phyloP scores from a whole-genome alignment of 192 early-diverging fungal genomes.

The Coemansia sp. region DNA sequence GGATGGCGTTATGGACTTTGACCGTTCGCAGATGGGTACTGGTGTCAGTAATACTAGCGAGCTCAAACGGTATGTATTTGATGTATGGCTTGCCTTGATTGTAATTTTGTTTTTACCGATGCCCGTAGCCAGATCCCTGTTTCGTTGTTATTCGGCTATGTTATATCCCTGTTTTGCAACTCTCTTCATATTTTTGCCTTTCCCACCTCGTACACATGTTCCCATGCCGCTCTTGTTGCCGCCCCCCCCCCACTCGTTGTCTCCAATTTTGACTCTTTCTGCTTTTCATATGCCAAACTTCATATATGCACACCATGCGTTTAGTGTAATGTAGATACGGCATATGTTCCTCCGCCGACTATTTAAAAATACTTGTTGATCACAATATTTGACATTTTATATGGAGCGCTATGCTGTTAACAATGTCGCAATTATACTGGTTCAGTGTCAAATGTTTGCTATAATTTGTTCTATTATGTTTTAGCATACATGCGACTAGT shows the following conservation, averaged over 20 bases:
- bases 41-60: conserved; percentile 56
- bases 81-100: not conserved
- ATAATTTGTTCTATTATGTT: too few species aligned
- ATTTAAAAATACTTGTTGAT: not conserved
- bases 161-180: not conserved
- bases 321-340: not conserved
- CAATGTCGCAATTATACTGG: too few species aligned
- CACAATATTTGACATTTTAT: not conserved
- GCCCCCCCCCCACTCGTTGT: too few species aligned
- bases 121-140: not conserved
- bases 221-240: too few species aligned
- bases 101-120: not conserved
- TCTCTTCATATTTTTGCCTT: not conserved
- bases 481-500: too few species aligned
- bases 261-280: not conserved
- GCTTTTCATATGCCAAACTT: not conserved
- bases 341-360: not conserved
- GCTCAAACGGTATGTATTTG: conserved; percentile 54
- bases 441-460: too few species aligned
- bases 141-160: not conserved
- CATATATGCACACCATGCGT: conserved; percentile 5
- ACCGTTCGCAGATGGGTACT: conserved; percentile 60
- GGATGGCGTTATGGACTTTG: conserved; percentile 56
- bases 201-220: too few species aligned
- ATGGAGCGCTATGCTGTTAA: too few species aligned